These are phyloP conservation scores for Penicillium nucicola DNA, from an alignment of 495 filamentous ascomycete species.

Conservation along the genomic window DNA sequence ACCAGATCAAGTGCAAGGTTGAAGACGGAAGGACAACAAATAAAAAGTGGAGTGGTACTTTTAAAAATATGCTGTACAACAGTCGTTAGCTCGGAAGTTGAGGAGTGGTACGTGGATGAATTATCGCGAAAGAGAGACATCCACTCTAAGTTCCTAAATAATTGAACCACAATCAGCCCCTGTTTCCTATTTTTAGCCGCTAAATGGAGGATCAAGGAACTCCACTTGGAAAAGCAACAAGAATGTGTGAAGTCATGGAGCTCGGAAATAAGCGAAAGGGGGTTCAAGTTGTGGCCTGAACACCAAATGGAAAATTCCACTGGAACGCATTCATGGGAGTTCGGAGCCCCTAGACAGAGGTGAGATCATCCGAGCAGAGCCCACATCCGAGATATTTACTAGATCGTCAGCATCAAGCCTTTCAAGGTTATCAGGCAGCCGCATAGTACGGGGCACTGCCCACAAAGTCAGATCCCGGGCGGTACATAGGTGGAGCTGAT, in stretches of 20 bases:
- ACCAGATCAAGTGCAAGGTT: too few relatives aligned
- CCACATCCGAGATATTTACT: conserved; percentile 1
- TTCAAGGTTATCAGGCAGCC: conserved; percentile 4
- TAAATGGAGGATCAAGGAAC: not conserved
- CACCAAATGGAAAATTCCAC: not conserved
- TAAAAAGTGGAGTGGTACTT: too few relatives aligned
- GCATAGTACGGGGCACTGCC: not conserved
- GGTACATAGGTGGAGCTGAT: too few relatives aligned
- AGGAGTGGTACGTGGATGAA: too few relatives aligned
- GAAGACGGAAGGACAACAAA: too few relatives aligned
- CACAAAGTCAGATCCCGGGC: not conserved
- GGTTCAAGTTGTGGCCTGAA: not conserved
- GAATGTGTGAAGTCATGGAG: conserved; percentile 4
- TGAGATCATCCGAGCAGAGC: not conserved
- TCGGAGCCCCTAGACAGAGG: not conserved
- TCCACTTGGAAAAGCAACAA: conserved; percentile 2
- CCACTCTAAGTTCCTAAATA: not conserved
- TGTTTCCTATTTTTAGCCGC: conserved; percentile 9
- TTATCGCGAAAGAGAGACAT: not conserved
- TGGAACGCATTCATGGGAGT: not conserved
- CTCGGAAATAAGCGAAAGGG: conserved; percentile 1
- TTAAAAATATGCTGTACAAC: too few relatives aligned
- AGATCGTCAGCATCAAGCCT: conserved; percentile 19
- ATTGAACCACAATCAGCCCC: not conserved
- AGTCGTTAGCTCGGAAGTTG: too few relatives aligned